phyloP scores from a whole-genome alignment of 2,329 filamentous ascomycete genomes.

The Akanthomyces dipterigenus region DNA sequence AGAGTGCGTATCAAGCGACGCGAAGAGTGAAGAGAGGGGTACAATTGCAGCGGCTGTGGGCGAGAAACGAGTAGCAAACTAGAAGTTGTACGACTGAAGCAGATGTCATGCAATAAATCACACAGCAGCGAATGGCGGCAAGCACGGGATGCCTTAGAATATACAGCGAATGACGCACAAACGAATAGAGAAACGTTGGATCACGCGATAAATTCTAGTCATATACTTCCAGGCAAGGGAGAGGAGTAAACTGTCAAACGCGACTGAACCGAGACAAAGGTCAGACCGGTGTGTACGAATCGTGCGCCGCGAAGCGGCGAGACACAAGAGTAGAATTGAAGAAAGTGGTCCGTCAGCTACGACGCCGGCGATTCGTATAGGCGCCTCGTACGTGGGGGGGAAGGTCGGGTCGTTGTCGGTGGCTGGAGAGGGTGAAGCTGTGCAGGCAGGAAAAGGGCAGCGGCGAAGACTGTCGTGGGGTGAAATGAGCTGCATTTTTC shows the following conservation, averaged over 20 bases:
- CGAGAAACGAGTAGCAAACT: neutral
- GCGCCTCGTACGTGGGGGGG: neutral
- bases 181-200: neutral
- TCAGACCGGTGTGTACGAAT: neutral
- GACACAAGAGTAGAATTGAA: neutral
- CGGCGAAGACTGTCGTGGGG: neutral
- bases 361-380: neutral
- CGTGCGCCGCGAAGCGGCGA: neutral
- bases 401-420: neutral
- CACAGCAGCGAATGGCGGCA: conserved; percentile 2
- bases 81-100: neutral
- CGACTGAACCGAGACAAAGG: neutral
- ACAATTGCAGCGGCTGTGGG: neutral
- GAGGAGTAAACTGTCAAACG: neutral
- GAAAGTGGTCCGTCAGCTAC: neutral
- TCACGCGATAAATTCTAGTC: conserved; percentile 8
- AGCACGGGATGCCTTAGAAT: conserved; percentile 4
- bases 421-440: neutral
- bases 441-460: neutral
- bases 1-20: neutral
- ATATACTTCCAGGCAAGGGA: neutral
- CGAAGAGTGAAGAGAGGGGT: neutral
- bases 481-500: neutral
- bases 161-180: neutral
- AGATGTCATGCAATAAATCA: conserved; percentile 8